These are phyloP conservation scores for Uronychia binucleata DNA, from an alignment of 73 alveolate species.

Conservation along the genomic window DNA sequence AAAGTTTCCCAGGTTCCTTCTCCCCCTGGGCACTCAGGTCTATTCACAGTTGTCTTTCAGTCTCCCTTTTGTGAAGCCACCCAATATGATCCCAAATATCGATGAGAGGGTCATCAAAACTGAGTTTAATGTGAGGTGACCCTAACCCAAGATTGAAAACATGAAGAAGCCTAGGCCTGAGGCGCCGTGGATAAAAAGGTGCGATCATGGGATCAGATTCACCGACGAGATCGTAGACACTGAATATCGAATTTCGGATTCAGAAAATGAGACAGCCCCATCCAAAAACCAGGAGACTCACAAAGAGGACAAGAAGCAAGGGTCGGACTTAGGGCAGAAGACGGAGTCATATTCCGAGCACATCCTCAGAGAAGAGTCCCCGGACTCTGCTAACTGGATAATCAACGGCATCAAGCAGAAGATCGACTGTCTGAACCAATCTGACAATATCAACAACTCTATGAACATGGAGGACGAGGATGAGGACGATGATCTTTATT, in stretches of 20 bases:
- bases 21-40: constrained; percentile 4
- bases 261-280: background rate
- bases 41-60: constrained; percentile 37
- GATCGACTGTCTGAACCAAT: background rate
- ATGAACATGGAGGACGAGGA: background rate
- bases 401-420: background rate
- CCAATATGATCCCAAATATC: constrained; percentile 73
- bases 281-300: too few species aligned
- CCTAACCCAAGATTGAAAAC: constrained; percentile 4
- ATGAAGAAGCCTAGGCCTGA: constrained; percentile 51
- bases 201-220: constrained; percentile 56
- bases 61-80: constrained; percentile 72
- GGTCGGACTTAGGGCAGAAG: background rate
- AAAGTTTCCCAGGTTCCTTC: constrained; percentile 29
- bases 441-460: background rate
- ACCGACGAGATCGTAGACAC: constrained; percentile 58
- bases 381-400: background rate
- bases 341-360: background rate
- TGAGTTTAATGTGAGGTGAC: constrained; percentile 34
- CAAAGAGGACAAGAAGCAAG: background rate
- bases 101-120: constrained; percentile 38
- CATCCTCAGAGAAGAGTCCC: background rate
- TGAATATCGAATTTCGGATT: background rate
- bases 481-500: background rate
- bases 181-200: constrained; percentile 74